These are phyloP conservation scores for Bruguiera gymnorhiza DNA, from an alignment of 345 rosid species.

Conservation along the genomic window DNA sequence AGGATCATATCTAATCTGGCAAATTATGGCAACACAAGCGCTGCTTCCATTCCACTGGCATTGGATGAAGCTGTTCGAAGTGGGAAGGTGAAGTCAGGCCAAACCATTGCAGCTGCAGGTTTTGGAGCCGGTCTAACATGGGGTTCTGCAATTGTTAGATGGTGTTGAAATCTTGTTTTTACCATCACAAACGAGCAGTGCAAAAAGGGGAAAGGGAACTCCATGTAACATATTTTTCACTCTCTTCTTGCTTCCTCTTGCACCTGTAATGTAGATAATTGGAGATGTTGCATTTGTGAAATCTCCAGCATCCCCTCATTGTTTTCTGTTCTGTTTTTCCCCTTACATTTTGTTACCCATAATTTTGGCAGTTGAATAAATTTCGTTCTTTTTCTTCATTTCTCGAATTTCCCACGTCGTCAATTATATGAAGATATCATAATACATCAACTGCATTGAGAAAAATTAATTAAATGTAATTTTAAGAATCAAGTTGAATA, in stretches of 20 bases:
- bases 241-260: constrained; percentile 9
- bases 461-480: too few species aligned
- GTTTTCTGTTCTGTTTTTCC: constrained; percentile 1
- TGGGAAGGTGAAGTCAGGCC: constrained; percentile 80
- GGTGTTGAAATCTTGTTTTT: constrained; percentile 49
- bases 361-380: constrained; percentile 21
- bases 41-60: constrained; percentile 90
- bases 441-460: too few species aligned
- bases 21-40: constrained; percentile 87
- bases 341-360: constrained; percentile 7
- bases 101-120: constrained; percentile 74
- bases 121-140: constrained; percentile 95
- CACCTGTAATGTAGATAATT: constrained; percentile 10
- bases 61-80: constrained; percentile 88
- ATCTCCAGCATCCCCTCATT: constrained; percentile 14
- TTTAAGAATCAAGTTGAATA: too few species aligned
- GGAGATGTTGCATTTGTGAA: constrained; percentile 15
- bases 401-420: background rate
- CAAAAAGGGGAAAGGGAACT: constrained; percentile 7
- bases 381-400: constrained; percentile 16
- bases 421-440: too few species aligned
- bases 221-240: constrained; percentile 9
- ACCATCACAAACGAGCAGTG: constrained; percentile 4
- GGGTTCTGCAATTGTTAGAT: constrained; percentile 86
- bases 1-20: constrained; percentile 78